Conservation (phyloP, 208 protist genomes). For the Tritrichomonas foetus region DNA sequence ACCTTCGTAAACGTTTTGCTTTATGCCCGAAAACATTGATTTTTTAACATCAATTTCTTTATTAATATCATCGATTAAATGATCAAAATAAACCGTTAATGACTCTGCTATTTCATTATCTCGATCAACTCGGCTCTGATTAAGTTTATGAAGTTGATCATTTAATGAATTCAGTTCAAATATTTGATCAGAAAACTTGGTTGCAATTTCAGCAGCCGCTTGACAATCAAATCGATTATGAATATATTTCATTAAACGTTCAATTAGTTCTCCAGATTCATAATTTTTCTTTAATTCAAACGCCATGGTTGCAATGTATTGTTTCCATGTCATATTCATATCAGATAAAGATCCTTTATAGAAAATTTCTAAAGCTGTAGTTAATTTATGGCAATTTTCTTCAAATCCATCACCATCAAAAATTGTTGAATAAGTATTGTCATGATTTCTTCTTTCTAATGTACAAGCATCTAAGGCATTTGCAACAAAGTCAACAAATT, state of each 20-base stretch:
- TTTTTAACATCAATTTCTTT: background rate
- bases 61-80: background rate
- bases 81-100: background rate
- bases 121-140: background rate
- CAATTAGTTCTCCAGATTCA: background rate
- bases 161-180: background rate
- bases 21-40: background rate
- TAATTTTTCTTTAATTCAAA: background rate
- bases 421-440: background rate
- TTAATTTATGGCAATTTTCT: background rate
- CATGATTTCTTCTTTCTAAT: slow-evolving; percentile 1
- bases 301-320: background rate
- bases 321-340: background rate
- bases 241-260: background rate
- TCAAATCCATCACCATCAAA: background rate
- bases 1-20: background rate
- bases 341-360: background rate
- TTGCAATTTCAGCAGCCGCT: background rate
- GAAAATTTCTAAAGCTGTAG: background rate
- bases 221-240: background rate
- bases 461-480: background rate
- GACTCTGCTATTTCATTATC: background rate
- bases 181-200: background rate
- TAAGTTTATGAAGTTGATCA: background rate
- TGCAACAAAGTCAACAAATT: background rate